A percentile compares a stretch with the other conserved stretches of the same genome.
Conservation (phyloP, 2,329 filamentous ascomycete genomes). For the Cladosporium velox region DNA sequence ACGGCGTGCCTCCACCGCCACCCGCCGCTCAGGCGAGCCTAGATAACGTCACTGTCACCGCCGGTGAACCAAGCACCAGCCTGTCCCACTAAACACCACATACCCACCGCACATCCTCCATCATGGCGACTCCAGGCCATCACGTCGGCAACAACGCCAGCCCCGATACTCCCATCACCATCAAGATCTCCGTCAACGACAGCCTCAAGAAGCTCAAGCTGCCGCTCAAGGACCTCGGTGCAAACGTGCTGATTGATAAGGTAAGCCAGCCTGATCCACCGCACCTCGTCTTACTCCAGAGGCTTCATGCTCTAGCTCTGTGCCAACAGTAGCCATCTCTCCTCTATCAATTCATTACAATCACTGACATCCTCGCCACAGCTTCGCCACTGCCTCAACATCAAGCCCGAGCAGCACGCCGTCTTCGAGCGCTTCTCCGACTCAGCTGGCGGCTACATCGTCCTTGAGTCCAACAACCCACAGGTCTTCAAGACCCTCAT, state of each 20-base stretch:
- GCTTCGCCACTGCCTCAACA: slow-evolving; percentile 69
- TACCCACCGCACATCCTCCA: slow-evolving; percentile 21
- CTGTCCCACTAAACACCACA: not conserved
- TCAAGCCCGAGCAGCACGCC: slow-evolving; percentile 63
- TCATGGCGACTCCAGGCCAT: slow-evolving; percentile 39
- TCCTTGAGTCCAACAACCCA: slow-evolving; percentile 73
- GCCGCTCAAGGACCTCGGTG: slow-evolving; percentile 78
- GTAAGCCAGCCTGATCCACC: slow-evolving; percentile 57
- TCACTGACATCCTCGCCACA: slow-evolving; percentile 42
- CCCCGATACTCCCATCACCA: slow-evolving; percentile 73
- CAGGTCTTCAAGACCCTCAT: slow-evolving; percentile 96
- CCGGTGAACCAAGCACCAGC: not conserved
- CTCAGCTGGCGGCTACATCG: slow-evolving; percentile 78
- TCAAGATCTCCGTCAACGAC: slow-evolving; percentile 82
- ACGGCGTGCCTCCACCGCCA: not conserved
- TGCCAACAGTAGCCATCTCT: not conserved
- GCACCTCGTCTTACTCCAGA: not conserved
- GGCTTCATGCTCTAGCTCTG: not conserved
- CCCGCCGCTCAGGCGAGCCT: slow-evolving; percentile 5
- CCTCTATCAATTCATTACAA: not conserved
- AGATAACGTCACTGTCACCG: slow-evolving; percentile 7
- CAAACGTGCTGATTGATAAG: slow-evolving; percentile 74
- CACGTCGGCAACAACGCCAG: slow-evolving; percentile 39
- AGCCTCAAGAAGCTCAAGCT: slow-evolving; percentile 83
- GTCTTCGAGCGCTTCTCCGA: slow-evolving; percentile 93